A percentile compares a stretch with the other conserved stretches of the same genome.
phyloP scores from a whole-genome alignment of 495 filamentous ascomycete species.

The Xylaria cubensis region DNA sequence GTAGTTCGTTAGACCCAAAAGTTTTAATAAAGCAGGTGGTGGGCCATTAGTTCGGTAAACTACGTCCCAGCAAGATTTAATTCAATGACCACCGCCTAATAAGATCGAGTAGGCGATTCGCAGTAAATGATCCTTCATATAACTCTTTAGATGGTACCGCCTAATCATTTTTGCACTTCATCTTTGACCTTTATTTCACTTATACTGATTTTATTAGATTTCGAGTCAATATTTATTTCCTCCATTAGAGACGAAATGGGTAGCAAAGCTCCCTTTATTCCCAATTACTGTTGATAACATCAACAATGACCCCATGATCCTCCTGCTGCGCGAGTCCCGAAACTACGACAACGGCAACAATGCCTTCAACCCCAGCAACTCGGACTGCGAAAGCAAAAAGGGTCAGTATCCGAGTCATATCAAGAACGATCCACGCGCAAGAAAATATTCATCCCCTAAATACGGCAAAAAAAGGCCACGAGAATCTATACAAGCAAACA shows the following conservation, averaged over 20 bases:
- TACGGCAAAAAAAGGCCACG: neutral
- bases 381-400: slow-evolving; percentile 45
- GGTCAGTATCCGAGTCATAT: neutral
- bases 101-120: too few species aligned
- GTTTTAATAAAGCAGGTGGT: too few species aligned
- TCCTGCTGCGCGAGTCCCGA: slow-evolving; percentile 78
- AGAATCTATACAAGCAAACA: too few species aligned
- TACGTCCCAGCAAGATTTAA: too few species aligned
- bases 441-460: neutral
- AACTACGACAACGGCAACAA: slow-evolving; percentile 76
- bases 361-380: slow-evolving; percentile 71
- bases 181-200: too few species aligned
- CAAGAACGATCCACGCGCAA: too few species aligned
- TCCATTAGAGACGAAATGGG: neutral
- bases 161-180: too few species aligned
- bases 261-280: neutral
- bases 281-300: slow-evolving; percentile 60
- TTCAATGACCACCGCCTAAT: too few species aligned
- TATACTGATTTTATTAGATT: neutral
- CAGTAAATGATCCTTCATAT: too few species aligned
- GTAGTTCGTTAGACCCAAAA: too few species aligned
- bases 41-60: too few species aligned
- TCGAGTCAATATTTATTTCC: neutral
- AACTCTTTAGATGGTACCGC: too few species aligned
- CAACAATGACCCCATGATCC: slow-evolving; percentile 76